These are phyloP conservation scores for Neurospora sp. DNA, from an alignment of 495 filamentous ascomycete species.

Conservation along the genomic window DNA sequence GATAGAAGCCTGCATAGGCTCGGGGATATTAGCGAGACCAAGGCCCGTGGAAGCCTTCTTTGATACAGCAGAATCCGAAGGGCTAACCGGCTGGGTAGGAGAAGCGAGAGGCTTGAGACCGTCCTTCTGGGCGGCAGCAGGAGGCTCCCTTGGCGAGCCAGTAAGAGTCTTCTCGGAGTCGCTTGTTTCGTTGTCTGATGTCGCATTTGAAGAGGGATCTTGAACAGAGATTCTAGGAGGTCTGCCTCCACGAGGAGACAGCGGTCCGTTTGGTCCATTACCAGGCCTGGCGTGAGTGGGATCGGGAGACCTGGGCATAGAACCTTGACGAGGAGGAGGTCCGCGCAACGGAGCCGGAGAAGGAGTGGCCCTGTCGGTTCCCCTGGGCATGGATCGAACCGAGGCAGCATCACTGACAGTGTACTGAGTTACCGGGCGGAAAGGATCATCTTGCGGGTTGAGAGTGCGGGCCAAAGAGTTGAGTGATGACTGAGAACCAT, in stretches of 20 bases:
- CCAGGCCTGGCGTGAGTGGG: background rate
- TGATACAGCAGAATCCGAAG: constrained; percentile 15
- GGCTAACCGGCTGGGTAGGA: constrained; percentile 10
- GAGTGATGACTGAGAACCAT: constrained; percentile 73
- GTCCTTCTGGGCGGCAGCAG: constrained; percentile 20
- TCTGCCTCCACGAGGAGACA: background rate
- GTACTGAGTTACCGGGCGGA: constrained; percentile 59
- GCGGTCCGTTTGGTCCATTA: background rate
- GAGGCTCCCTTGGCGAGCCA: constrained; percentile 15
- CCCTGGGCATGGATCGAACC: constrained; percentile 42
- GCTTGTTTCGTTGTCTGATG: background rate
- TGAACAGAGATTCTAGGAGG: background rate
- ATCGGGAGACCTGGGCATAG: background rate
- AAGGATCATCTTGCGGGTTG: constrained; percentile 66
- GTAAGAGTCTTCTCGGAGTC: background rate
- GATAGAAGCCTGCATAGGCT: constrained; percentile 13
- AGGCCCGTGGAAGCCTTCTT: constrained; percentile 10
- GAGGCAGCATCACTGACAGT: constrained; percentile 49
- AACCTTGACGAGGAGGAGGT: background rate
- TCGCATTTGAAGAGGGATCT: background rate
- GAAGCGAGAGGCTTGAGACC: constrained; percentile 15
- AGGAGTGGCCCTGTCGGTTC: constrained; percentile 38
- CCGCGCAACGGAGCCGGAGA: background rate
- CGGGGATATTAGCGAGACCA: constrained; percentile 8
- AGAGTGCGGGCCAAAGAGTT: constrained; percentile 71